Conservation (phyloP, 768 basidiomycete species). For the Crucibulum laeve region DNA sequence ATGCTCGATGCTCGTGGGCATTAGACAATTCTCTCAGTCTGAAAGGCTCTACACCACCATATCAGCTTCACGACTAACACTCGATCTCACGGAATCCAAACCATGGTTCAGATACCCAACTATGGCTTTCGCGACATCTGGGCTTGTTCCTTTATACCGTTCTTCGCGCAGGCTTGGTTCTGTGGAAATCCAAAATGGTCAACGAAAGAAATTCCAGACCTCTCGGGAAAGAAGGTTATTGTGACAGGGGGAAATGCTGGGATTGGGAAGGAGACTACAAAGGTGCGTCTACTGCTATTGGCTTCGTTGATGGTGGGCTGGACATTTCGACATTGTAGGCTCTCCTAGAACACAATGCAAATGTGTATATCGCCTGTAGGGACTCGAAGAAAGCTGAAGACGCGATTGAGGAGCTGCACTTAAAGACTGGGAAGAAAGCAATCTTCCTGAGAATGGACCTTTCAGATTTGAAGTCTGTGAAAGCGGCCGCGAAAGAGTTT, state of each 20-base stretch:
- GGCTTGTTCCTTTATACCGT: no score
- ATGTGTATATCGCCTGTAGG: background rate
- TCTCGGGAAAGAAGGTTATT: background rate
- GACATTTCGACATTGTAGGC: constrained; percentile 4
- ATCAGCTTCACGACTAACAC: no score
- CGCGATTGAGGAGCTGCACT: background rate
- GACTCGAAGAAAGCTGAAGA: background rate
- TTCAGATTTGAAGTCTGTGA: background rate
- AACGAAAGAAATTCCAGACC: no score
- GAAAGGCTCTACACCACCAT: no score
- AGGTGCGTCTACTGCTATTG: constrained; percentile 5
- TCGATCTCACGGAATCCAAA: no score
- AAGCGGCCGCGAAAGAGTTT: background rate
- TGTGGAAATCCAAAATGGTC: no score
- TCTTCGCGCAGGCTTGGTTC: no score
- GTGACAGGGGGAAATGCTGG: background rate
- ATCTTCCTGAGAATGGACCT: background rate
- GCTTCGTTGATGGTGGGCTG: constrained; percentile 31
- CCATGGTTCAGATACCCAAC: no score
- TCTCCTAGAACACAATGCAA: background rate
- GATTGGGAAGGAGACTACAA: background rate
- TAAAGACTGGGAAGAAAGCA: background rate
- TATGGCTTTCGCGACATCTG: no score
- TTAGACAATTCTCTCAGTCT: no score
- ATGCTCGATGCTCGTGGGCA: no score